A percentile compares a stretch with the other conserved stretches of the same genome.
Conservation (phyloP, 1,139 yeast species). For the Pichia kudriavzevii region DNA sequence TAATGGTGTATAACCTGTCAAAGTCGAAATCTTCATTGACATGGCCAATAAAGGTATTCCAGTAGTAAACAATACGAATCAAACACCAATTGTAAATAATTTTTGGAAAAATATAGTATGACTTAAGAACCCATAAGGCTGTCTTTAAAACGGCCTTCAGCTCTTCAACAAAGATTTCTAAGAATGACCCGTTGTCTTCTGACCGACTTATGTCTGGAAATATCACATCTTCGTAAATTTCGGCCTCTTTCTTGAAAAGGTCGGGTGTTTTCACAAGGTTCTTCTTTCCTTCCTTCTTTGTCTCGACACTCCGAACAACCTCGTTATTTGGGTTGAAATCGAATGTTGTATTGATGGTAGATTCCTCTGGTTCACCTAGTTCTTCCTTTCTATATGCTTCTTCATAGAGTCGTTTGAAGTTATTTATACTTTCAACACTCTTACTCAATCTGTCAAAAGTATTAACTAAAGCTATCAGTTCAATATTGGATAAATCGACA, state of each 20-base stretch:
- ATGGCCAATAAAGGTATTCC: conserved; percentile 70
- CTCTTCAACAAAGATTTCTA: conserved; percentile 47
- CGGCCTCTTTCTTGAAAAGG: conserved; percentile 9
- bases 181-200: conserved; percentile 10
- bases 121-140: conserved; percentile 51
- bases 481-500: conserved; percentile 64
- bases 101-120: conserved; percentile 67
- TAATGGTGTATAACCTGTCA: conserved; percentile 22
- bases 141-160: conserved; percentile 55
- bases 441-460: conserved; percentile 89
- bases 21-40: conserved; percentile 26
- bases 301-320: not conserved
- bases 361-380: conserved; percentile 12
- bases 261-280: conserved; percentile 11
- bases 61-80: conserved; percentile 45
- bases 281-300: not conserved
- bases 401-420: conserved; percentile 55
- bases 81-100: conserved; percentile 46
- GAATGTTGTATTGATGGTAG: not conserved
- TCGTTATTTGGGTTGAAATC: not conserved
- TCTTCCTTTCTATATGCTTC: conserved; percentile 24
- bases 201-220: conserved; percentile 14
- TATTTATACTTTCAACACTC: conserved; percentile 66
- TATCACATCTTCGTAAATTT: conserved; percentile 18
- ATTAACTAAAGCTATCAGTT: conserved; percentile 81